Conservation (phyloP, 495 filamentous ascomycete genomes). For the Talaromyces thailandensis region DNA sequence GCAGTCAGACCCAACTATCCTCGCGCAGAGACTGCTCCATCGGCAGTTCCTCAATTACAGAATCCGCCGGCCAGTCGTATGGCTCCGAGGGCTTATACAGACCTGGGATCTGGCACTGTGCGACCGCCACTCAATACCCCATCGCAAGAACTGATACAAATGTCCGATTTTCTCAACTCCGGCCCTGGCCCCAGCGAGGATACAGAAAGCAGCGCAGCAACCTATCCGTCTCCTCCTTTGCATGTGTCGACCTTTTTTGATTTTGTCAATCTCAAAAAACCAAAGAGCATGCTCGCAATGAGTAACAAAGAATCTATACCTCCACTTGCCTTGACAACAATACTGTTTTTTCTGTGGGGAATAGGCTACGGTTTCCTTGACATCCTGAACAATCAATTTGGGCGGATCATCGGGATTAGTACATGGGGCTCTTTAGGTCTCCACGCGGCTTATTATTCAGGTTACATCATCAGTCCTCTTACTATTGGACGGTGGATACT, state of each 20-base stretch:
- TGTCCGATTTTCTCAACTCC: conserved; percentile 25
- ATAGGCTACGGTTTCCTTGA: conserved; percentile 79
- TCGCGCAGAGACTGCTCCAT: background rate
- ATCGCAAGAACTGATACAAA: conserved; percentile 14
- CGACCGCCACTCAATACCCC: background rate
- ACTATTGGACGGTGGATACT: conserved; percentile 49
- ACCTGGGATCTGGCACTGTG: background rate
- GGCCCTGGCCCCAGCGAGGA: conserved; percentile 14
- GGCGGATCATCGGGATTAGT: conserved; percentile 36
- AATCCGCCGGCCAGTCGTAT: conserved; percentile 10
- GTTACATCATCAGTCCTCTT: conserved; percentile 51
- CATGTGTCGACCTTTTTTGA: conserved; percentile 54
- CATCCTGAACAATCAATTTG: conserved; percentile 57
- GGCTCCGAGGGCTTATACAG: conserved; percentile 9
- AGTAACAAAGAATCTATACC: conserved; percentile 48
- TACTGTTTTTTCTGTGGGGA: conserved; percentile 82
- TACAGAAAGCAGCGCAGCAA: conserved; percentile 17
- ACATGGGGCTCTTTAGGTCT: conserved; percentile 44
- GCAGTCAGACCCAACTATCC: conserved; percentile 2
- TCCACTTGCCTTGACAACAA: conserved; percentile 53
- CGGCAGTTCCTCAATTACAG: conserved; percentile 9
- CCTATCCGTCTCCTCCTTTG: conserved; percentile 21
- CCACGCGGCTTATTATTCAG: conserved; percentile 57
- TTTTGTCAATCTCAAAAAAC: conserved; percentile 72
- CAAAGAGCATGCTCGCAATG: conserved; percentile 66